These are phyloP conservation scores for Didymella keratinophila DNA, from an alignment of 2,329 filamentous ascomycete species.

Conservation along the genomic window DNA sequence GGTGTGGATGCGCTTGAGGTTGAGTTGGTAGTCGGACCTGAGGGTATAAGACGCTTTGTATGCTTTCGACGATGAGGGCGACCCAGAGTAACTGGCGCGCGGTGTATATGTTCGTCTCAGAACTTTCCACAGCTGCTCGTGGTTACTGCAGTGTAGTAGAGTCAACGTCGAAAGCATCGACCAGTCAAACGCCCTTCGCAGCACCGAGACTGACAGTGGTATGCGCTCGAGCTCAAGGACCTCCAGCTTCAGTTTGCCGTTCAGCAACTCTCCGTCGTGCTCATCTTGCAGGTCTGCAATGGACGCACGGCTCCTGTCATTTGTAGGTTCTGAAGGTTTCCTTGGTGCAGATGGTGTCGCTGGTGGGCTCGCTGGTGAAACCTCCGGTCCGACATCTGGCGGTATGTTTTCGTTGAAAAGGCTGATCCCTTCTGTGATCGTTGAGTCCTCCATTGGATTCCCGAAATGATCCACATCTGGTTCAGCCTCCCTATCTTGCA, in stretches of 20 bases:
- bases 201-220: conserved; percentile 73
- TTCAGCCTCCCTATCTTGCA: conserved; percentile 43
- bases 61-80: conserved; percentile 47
- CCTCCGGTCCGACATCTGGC: conserved; percentile 15
- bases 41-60: conserved; percentile 52
- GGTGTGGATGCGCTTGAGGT: conserved; percentile 77
- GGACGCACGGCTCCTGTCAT: conserved; percentile 9
- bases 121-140: conserved; percentile 78
- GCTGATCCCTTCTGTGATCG: conserved; percentile 38
- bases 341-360: not conserved
- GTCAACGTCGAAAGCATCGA: conserved; percentile 74
- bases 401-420: conserved; percentile 31
- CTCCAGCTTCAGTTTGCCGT: conserved; percentile 71
- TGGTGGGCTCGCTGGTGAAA: conserved; percentile 11
- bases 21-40: conserved; percentile 57
- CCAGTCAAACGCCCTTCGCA: conserved; percentile 78
- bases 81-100: conserved; percentile 42
- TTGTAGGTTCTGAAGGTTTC: conserved; percentile 7
- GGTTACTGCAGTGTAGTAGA: conserved; percentile 74
- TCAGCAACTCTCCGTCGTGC: conserved; percentile 52
- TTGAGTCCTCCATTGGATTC: conserved; percentile 34
- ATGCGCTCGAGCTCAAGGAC: conserved; percentile 78
- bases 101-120: conserved; percentile 65
- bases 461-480: conserved; percentile 39
- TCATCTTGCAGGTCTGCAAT: conserved; percentile 14